Conservation (phyloP, 148 eudicot genomes). For the Tetragonia tetragonoides region DNA sequence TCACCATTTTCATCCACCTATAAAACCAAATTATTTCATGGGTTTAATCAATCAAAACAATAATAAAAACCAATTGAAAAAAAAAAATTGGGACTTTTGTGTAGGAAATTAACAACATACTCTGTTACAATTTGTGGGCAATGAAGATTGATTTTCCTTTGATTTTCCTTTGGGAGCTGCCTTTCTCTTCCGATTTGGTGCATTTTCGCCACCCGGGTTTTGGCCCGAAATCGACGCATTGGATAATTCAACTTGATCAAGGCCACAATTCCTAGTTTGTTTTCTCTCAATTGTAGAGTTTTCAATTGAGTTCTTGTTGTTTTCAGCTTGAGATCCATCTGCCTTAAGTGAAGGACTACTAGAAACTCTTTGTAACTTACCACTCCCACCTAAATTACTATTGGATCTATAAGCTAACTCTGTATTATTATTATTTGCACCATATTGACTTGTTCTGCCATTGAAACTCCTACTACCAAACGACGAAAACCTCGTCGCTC, state of each 20-base stretch:
- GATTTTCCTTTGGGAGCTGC: slow-evolving; percentile 48
- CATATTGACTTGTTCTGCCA: slow-evolving; percentile 46
- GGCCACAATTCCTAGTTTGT: slow-evolving; percentile 14
- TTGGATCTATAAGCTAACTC: slow-evolving; percentile 32
- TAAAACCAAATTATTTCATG: background rate
- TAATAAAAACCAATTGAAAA: background rate
- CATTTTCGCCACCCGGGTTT: slow-evolving; percentile 43
- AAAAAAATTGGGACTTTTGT: background rate
- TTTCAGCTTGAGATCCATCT: slow-evolving; percentile 38
- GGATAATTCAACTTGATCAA: slow-evolving; percentile 25
- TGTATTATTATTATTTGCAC: slow-evolving; percentile 19
- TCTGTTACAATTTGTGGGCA: slow-evolving; percentile 18
- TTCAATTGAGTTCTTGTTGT: slow-evolving; percentile 28
- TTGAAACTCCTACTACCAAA: slow-evolving; percentile 83
- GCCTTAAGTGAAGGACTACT: slow-evolving; percentile 58
- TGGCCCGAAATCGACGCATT: slow-evolving; percentile 61
- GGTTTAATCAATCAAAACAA: background rate
- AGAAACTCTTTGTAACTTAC: slow-evolving; percentile 50
- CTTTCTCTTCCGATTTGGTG: slow-evolving; percentile 62
- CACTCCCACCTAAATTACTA: slow-evolving; percentile 23
- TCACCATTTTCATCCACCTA: slow-evolving; percentile 44
- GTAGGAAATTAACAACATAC: slow-evolving; percentile 16
- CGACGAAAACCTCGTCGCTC: slow-evolving; percentile 84
- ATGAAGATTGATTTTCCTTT: slow-evolving; percentile 38
- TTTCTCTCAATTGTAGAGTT: background rate